phyloP scores from a whole-genome alignment of 306 rosid species.

The Inga laurina region DNA sequence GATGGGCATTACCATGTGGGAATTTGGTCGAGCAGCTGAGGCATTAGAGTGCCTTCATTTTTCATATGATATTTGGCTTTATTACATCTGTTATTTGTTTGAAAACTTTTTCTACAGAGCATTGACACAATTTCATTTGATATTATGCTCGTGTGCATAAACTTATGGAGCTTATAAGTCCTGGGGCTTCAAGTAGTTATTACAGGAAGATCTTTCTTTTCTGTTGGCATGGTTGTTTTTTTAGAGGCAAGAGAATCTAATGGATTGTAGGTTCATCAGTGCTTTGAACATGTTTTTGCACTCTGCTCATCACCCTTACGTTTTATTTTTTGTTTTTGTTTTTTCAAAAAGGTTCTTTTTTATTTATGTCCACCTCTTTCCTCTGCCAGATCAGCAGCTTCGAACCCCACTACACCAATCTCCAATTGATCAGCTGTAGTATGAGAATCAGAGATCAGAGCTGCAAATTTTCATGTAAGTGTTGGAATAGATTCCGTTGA shows the following conservation, averaged over 20 bases:
- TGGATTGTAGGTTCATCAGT: background rate
- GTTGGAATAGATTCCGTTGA: conserved; percentile 17
- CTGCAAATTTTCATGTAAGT: conserved; percentile 17
- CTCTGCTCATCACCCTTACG: background rate
- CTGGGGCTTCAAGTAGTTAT: background rate
- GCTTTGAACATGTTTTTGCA: background rate
- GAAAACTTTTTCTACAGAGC: background rate
- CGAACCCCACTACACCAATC: conserved; percentile 8
- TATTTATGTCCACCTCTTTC: conserved; percentile 2
- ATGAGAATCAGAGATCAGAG: background rate
- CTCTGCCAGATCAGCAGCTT: conserved; percentile 32
- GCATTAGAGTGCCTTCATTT: background rate
- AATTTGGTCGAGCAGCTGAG: conserved; percentile 5
- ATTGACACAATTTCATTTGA: background rate
- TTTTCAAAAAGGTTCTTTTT: background rate
- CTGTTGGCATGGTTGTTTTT: background rate
- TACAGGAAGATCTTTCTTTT: background rate
- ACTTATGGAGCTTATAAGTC: background rate
- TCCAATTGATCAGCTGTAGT: background rate
- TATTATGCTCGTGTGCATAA: background rate
- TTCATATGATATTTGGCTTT: background rate
- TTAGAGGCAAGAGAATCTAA: background rate
- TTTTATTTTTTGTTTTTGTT: background rate
- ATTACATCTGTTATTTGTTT: background rate
- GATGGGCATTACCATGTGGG: background rate